Evolutionary conservation across 1,284 basidiomycete genomes (phyloP).

Genomic region (Ceratorhiza oryzae-sativae): DNA sequence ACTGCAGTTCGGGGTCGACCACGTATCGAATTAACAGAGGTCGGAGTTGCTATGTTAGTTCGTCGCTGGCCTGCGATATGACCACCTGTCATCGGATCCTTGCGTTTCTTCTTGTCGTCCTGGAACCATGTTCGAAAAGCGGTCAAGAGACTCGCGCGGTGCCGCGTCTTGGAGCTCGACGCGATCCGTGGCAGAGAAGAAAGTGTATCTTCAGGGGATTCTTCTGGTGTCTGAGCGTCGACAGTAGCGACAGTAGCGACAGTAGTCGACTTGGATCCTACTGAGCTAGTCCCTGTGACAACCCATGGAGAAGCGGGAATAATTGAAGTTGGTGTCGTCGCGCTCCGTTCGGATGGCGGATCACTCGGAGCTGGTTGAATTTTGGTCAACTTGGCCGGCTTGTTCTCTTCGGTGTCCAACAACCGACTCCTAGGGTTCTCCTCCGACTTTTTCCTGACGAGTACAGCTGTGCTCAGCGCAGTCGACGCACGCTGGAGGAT

Average conservation of each 20-base stretch:
- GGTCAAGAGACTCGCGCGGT: conserved; percentile 72
- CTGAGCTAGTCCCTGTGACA: not conserved
- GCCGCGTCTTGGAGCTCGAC: conserved; percentile 52
- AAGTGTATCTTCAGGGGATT: conserved; percentile 33
- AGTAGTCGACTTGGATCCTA: conserved; percentile 49
- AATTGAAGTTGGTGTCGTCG: conserved; percentile 15
- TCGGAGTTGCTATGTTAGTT: not conserved
- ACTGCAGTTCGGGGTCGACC: not conserved
- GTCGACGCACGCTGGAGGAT: conserved; percentile 94
- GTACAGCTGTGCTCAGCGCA: conserved; percentile 75
- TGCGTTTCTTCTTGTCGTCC: conserved; percentile 74
- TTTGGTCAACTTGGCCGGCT: conserved; percentile 18
- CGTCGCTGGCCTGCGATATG: conserved; percentile 16
- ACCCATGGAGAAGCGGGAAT: conserved; percentile 37
- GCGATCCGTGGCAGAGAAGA: conserved; percentile 27
- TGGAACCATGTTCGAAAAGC: conserved; percentile 82
- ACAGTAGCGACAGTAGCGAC: conserved; percentile 63
- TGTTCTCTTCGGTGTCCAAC: conserved; percentile 30
- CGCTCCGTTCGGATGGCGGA: conserved; percentile 25
- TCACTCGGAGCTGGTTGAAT: conserved; percentile 4
- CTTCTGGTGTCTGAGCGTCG: conserved; percentile 56
- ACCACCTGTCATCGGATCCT: conserved; percentile 48
- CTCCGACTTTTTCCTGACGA: conserved; percentile 79
- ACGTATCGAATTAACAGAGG: conserved; percentile 13
- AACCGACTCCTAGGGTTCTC: conserved; percentile 55